A percentile compares a stretch with the other conserved stretches of the same genome.
phyloP scores from a whole-genome alignment of 768 basidiomycete genomes.

The Phallus indusiatus region DNA sequence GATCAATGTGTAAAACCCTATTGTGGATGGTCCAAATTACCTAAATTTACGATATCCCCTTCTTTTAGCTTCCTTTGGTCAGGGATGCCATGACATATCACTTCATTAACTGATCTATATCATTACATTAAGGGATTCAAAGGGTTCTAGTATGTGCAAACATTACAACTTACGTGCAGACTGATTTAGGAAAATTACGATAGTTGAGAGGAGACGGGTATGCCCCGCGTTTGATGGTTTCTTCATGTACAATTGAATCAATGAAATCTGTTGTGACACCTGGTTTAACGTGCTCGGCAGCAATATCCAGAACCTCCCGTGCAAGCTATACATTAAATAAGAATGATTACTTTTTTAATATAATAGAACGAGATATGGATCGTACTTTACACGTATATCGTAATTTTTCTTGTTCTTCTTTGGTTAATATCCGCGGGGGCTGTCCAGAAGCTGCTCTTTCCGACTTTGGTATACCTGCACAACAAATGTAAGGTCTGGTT shows the following conservation, averaged over 20 bases:
- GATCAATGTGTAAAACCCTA: neutral
- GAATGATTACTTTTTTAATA: too few species aligned
- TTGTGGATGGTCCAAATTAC: constrained; percentile 27
- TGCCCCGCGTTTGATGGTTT: constrained; percentile 77
- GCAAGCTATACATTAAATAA: constrained; percentile 46
- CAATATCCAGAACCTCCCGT: constrained; percentile 88
- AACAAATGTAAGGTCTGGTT: constrained; percentile 15
- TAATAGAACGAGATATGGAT: constrained; percentile 12
- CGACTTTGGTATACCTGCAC: constrained; percentile 45
- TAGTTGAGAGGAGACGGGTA: constrained; percentile 96
- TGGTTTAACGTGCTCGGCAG: constrained; percentile 77
- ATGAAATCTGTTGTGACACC: constrained; percentile 95
- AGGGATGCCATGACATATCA: constrained; percentile 95
- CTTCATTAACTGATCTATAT: constrained; percentile 81
- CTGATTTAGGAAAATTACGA: constrained; percentile 84
- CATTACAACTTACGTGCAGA: constrained; percentile 84
- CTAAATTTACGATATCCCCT: constrained; percentile 95
- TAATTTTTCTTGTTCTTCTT: constrained; percentile 85
- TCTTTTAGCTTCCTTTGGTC: constrained; percentile 76
- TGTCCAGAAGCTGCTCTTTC: constrained; percentile 52
- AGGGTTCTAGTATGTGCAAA: constrained; percentile 12
- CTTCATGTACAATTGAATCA: constrained; percentile 89
- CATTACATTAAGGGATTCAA: neutral
- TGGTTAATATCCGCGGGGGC: constrained; percentile 53
- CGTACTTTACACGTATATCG: constrained; percentile 74